These are phyloP conservation scores for Lepidium aucheri DNA, from an alignment of 345 rosid species.

Conservation along the genomic window DNA sequence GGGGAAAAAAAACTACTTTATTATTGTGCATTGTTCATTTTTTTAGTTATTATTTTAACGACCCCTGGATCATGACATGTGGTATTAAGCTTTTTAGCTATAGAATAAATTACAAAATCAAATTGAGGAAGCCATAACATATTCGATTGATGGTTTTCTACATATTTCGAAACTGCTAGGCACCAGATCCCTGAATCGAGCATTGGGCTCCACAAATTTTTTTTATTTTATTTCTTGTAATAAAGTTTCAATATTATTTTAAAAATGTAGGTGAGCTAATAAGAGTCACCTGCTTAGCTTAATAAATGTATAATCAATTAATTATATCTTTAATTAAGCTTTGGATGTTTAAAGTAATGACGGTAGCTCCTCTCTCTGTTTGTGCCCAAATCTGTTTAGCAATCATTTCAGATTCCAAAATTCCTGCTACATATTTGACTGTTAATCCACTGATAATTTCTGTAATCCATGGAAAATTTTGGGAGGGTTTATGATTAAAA, in stretches of 20 bases:
- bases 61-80: slow-evolving; percentile 1
- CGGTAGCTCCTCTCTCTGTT: slow-evolving; percentile 2
- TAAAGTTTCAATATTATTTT: not conserved
- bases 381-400: slow-evolving; percentile 26
- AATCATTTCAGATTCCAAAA: slow-evolving; percentile 29
- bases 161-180: slow-evolving; percentile 11
- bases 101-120: not conserved
- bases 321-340: not conserved
- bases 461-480: slow-evolving; percentile 12
- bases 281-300: not conserved
- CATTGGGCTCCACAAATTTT: slow-evolving; percentile 20
- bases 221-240: not conserved
- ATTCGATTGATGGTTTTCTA: not conserved
- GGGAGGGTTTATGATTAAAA: slow-evolving; percentile 17
- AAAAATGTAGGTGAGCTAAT: slow-evolving; percentile 35
- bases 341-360: slow-evolving; percentile 3
- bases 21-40: not conserved
- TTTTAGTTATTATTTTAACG: not conserved
- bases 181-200: slow-evolving; percentile 20
- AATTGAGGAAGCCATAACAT: not conserved
- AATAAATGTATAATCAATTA: not conserved
- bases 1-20: not conserved
- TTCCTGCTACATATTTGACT: slow-evolving; percentile 15
- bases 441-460: slow-evolving; percentile 15
- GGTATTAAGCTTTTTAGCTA: not conserved